Evolutionary conservation across 2,329 filamentous ascomycete genomes (phyloP).

Genomic region (Trichoderma oligosporum): DNA sequence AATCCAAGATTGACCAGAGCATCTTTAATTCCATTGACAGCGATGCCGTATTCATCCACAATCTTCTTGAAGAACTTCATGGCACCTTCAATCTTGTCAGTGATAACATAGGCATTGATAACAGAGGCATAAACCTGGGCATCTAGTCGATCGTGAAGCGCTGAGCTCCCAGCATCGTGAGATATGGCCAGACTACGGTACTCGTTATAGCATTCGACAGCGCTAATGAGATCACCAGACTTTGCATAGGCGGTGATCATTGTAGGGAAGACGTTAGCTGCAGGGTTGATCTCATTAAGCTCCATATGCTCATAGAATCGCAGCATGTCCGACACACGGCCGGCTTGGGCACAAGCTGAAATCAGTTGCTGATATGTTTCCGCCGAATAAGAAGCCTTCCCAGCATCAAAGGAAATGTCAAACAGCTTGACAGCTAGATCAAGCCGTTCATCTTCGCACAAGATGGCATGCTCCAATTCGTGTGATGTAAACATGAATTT

Average conservation of each 20-base stretch:
- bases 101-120: constrained; percentile 81
- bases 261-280: constrained; percentile 77
- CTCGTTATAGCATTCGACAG: constrained; percentile 92
- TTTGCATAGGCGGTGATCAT: constrained; percentile 95
- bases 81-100: constrained; percentile 75
- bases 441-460: constrained; percentile 82
- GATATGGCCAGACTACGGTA: constrained; percentile 86
- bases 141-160: constrained; percentile 69
- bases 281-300: constrained; percentile 65
- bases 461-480: constrained; percentile 80
- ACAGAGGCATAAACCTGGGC: constrained; percentile 86
- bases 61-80: constrained; percentile 83
- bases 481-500: constrained; percentile 87
- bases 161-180: constrained; percentile 69
- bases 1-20: constrained; percentile 70
- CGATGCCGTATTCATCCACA: constrained; percentile 56
- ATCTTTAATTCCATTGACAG: constrained; percentile 63
- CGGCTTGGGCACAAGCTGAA: constrained; percentile 77
- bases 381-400: constrained; percentile 65
- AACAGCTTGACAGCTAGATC: constrained; percentile 84
- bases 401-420: constrained; percentile 63
- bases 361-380: constrained; percentile 84
- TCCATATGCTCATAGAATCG: constrained; percentile 92
- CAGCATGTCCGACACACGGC: constrained; percentile 83
- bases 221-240: constrained; percentile 76